Conservation (phyloP, 1,284 basidiomycete species). For the Irpex sp. region DNA sequence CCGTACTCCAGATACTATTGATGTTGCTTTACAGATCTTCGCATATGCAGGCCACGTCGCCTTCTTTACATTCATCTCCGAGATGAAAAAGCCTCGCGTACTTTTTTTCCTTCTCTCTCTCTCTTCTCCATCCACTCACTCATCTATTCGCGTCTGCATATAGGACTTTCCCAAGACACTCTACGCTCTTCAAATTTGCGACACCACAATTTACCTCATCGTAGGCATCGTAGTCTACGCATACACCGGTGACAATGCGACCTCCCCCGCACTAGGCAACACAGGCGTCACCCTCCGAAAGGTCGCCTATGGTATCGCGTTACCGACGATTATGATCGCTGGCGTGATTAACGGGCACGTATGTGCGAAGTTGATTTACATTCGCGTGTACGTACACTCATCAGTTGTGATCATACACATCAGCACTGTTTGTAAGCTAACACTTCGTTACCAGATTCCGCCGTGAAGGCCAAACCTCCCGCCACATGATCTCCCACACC, state of each 20-base stretch:
- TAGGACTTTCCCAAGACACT: conserved; percentile 30
- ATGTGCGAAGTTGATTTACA: conserved; percentile 30
- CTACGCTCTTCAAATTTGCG: conserved; percentile 26
- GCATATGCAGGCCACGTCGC: conserved; percentile 47
- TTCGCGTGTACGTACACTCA: conserved; percentile 23
- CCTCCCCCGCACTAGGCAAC: conserved; percentile 30
- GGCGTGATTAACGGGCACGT: conserved; percentile 32
- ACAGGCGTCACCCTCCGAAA: conserved; percentile 23
- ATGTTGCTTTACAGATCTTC: conserved; percentile 37
- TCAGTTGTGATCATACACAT: too few species aligned
- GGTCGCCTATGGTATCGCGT: conserved; percentile 28
- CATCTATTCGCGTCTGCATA: not conserved
- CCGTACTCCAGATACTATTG: too few species aligned
- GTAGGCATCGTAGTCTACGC: conserved; percentile 31
- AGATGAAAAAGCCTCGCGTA: conserved; percentile 45
- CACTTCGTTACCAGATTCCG: too few species aligned
- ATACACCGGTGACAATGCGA: conserved; percentile 22
- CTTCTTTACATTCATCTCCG: conserved; percentile 55
- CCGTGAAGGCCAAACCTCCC: conserved; percentile 20
- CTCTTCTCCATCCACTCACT: not conserved
- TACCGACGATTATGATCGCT: conserved; percentile 31
- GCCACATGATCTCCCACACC: conserved; percentile 28
- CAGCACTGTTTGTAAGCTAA: too few species aligned
- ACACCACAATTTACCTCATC: conserved; percentile 30
- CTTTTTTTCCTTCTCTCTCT: not conserved